These are phyloP conservation scores for Cryptococcus jaspeensis DNA, from an alignment of 1,284 basidiomycete species.

Conservation along the genomic window DNA sequence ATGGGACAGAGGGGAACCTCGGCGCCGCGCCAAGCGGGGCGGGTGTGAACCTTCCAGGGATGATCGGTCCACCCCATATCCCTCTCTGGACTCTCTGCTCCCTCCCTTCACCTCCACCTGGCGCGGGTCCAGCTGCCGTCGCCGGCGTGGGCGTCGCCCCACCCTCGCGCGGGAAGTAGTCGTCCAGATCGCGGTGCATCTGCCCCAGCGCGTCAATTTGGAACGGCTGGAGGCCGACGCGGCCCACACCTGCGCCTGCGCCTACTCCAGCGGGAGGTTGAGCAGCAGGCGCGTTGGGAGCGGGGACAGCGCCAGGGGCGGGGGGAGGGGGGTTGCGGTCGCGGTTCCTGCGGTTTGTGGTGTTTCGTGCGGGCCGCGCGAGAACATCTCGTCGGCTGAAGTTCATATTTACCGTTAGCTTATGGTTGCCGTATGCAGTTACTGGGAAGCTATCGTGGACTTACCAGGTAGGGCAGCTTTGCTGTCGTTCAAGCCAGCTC, in stretches of 20 bases:
- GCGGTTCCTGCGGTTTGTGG: conserved; percentile 8
- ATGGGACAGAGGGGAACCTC: neutral
- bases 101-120: conserved; percentile 6
- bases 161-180: conserved; percentile 37
- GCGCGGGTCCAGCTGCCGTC: neutral
- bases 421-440: too few relatives aligned
- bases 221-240: neutral
- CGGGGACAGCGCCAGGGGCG: conserved; percentile 59
- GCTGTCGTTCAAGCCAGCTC: conserved; percentile 95
- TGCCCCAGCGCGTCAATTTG: conserved; percentile 1
- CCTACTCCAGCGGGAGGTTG: neutral
- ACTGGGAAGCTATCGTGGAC: too few relatives aligned
- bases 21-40: conserved; percentile 38
- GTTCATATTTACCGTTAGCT: too few relatives aligned
- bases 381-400: conserved; percentile 80
- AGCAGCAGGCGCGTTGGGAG: conserved; percentile 58
- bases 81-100: conserved; percentile 33
- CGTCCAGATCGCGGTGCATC: conserved; percentile 34
- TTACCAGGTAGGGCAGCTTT: conserved; percentile 89
- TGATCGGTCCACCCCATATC: conserved; percentile 47
- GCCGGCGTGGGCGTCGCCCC: conserved; percentile 22
- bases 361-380: conserved; percentile 35
- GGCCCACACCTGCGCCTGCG: neutral
- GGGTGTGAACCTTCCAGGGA: conserved; percentile 39
- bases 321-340: conserved; percentile 39